These are phyloP conservation scores for Aurifilum marmelostoma DNA, from an alignment of 2,329 filamentous ascomycete genomes.

Conservation along the genomic window DNA sequence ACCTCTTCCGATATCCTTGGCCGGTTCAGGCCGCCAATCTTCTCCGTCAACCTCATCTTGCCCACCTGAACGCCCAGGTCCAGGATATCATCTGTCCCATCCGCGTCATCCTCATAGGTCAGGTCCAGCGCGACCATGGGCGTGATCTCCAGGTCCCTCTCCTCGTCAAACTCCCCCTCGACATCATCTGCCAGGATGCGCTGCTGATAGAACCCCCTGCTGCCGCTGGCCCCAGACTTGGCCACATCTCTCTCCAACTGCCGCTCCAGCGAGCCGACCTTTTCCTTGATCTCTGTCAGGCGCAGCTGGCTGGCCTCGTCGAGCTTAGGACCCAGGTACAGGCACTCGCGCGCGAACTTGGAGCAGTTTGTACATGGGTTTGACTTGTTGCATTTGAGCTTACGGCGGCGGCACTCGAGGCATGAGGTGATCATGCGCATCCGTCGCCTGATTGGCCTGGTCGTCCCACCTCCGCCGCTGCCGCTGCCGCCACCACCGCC, in stretches of 20 bases:
- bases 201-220: conserved; percentile 37
- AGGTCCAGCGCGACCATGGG: conserved; percentile 67
- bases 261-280: conserved; percentile 72
- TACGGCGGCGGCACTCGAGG: conserved; percentile 72
- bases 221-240: conserved; percentile 42
- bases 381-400: conserved; percentile 76
- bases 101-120: conserved; percentile 67
- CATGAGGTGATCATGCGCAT: conserved; percentile 72
- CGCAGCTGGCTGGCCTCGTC: conserved; percentile 71
- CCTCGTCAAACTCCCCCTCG: conserved; percentile 61
- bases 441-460: conserved; percentile 57
- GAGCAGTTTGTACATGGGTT: conserved; percentile 72
- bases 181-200: conserved; percentile 53
- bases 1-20: conserved; percentile 74
- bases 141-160: conserved; percentile 63
- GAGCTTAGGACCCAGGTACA: conserved; percentile 69
- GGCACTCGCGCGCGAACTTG: conserved; percentile 56
- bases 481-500: background rate
- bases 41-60: conserved; percentile 73
- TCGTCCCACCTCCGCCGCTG: background rate
- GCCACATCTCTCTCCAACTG: conserved; percentile 71
- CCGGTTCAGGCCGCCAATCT: conserved; percentile 72
- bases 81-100: conserved; percentile 62
- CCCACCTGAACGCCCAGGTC: conserved; percentile 74
- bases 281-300: conserved; percentile 77